Evolutionary conservation across 2,329 filamentous ascomycete genomes (phyloP).

Genomic region (Pseudogymnoascus sp.): DNA sequence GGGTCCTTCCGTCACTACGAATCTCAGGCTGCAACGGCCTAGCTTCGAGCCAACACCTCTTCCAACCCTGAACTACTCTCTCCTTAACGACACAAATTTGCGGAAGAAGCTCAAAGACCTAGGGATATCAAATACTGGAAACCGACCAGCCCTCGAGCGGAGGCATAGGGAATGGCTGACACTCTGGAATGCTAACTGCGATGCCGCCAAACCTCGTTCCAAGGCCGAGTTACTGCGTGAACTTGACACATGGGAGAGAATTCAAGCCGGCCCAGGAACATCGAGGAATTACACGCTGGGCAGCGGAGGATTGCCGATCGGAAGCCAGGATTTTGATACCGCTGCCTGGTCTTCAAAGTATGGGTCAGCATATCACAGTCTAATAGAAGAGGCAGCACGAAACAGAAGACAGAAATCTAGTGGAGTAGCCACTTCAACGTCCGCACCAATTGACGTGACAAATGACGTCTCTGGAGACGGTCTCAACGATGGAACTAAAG

Average conservation of each 20-base stretch:
- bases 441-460: background rate
- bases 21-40: background rate
- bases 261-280: slow-evolving; percentile 56
- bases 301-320: slow-evolving; percentile 44
- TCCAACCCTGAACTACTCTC: slow-evolving; percentile 74
- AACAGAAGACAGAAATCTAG: slow-evolving; percentile 31
- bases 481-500: background rate
- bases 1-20: background rate
- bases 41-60: slow-evolving; percentile 47
- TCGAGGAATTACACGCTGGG: slow-evolving; percentile 32
- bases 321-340: slow-evolving; percentile 83
- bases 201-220: slow-evolving; percentile 63
- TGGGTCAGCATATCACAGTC: slow-evolving; percentile 63
- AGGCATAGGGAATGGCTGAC: slow-evolving; percentile 92
- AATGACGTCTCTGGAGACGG: background rate
- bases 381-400: slow-evolving; percentile 68
- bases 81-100: slow-evolving; percentile 71
- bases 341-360: slow-evolving; percentile 67
- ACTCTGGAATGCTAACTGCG: slow-evolving; percentile 94
- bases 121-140: slow-evolving; percentile 64
- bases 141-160: slow-evolving; percentile 60
- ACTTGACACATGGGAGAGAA: slow-evolving; percentile 78
- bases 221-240: slow-evolving; percentile 68
- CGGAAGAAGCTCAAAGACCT: slow-evolving; percentile 75
- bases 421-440: slow-evolving; percentile 9